Evolutionary conservation across 495 filamentous ascomycete species (phyloP), one percentile per base, ranked within the genome.

Genomic region (Penicillium diatomitis): DNA sequence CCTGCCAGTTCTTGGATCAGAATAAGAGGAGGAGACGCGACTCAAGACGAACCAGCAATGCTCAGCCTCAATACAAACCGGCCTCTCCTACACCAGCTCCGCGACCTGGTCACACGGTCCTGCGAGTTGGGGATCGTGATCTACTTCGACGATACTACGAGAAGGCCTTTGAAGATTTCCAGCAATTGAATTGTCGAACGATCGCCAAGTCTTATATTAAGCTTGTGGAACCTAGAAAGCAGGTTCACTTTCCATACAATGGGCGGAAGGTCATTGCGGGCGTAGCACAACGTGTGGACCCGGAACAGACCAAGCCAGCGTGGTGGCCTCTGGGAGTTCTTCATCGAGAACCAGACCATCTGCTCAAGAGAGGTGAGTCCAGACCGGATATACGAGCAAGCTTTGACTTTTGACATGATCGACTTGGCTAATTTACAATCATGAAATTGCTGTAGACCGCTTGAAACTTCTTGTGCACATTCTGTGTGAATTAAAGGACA

Each of bases 121-220:
- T 89, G 39, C 68, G 65, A 12, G 80, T 88, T 8, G 77, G 80
- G 2, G 69, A 88, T 39, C 60, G 67, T 0, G 64, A 72, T 8
- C 73, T 75, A 2, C 66, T 89, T 8, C 76, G 79, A 54, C 67
- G 71, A 6, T 86, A 84, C 55, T 86, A 88, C 51, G 70, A 76
- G 32, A 77, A 57, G 33, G 66, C 65, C 4, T 63, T 75, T 32
- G 68, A 64, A 43, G 59, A 65, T 29, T 65, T 77, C 46, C 71
- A 75, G 50, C 73, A 77, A 46, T 52, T 71, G 36, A 71, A 69
- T 44, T 75, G 71, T 34, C 66, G 71, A 1, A 48, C 58, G 3
- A 79, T 94, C 32, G 79, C 79, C 6, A 94, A 91, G 62, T 83
- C 77, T 4, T 90, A 88, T 67, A 84, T 95, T 54, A 90, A 86